Conservation (phyloP, 2,329 filamentous ascomycete genomes). For the Monosporascus sp. region DNA sequence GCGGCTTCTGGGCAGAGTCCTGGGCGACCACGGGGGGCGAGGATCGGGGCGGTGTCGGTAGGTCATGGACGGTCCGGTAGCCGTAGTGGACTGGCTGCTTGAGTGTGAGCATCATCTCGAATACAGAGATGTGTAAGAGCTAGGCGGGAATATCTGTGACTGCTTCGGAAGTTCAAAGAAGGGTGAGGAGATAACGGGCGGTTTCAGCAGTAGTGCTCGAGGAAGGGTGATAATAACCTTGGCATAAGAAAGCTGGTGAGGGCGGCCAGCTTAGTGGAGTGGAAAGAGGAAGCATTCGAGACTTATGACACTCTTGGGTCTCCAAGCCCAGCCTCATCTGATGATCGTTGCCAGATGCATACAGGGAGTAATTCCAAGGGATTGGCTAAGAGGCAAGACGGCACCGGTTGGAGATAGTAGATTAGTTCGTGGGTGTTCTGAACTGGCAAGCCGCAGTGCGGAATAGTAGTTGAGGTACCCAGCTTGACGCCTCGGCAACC, state of each 20-base stretch:
- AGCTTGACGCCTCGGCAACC: constrained; percentile 21
- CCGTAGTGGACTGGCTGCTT: constrained; percentile 55
- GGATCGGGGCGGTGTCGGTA: constrained; percentile 53
- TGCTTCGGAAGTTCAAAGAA: constrained; percentile 14
- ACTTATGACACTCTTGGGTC: constrained; percentile 30
- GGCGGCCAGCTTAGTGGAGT: constrained; percentile 30
- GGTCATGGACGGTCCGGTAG: constrained; percentile 57
- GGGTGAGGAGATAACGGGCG: neutral
- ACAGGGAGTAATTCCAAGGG: constrained; percentile 20
- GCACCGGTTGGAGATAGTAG: constrained; percentile 12
- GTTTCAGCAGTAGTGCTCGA: constrained; percentile 5
- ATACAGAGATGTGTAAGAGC: constrained; percentile 15
- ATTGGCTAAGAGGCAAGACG: constrained; percentile 20
- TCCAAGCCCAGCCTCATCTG: constrained; percentile 30
- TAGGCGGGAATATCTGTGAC: constrained; percentile 18
- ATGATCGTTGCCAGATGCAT: constrained; percentile 28
- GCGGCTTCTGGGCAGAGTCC: constrained; percentile 39
- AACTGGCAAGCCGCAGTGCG: constrained; percentile 24
- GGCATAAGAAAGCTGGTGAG: constrained; percentile 32
- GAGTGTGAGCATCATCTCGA: constrained; percentile 54
- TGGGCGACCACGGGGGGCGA: constrained; percentile 48
- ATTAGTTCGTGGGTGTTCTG: constrained; percentile 24
- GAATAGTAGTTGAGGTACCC: constrained; percentile 19
- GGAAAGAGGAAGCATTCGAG: constrained; percentile 27
- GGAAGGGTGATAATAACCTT: constrained; percentile 31